phyloP scores from a whole-genome alignment of 345 rosid species.

The Syzygium aqueum region DNA sequence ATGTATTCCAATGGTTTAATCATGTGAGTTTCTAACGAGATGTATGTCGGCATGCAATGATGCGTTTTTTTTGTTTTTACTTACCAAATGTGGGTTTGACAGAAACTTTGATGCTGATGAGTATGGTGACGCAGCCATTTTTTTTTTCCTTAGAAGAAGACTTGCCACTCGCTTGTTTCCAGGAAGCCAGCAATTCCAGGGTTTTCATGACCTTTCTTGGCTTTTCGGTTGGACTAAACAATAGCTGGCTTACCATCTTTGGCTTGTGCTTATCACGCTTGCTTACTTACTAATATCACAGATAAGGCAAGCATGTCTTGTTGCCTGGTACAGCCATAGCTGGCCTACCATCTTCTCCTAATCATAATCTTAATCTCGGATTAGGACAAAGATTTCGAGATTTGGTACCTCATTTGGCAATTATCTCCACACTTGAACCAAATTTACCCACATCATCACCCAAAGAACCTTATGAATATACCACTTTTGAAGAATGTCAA shows the following conservation, averaged over 20 bases:
- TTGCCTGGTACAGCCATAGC: not conserved
- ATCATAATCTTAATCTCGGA: not conserved
- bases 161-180: not conserved
- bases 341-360: not conserved
- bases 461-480: not conserved
- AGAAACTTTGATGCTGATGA: not conserved
- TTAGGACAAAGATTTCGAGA: not conserved
- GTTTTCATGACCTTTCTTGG: not conserved
- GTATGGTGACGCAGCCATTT: not conserved
- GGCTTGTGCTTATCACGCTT: not conserved
- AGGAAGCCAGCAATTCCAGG: not conserved
- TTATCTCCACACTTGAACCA: not conserved
- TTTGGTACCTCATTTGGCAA: not conserved
- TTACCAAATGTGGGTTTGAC: not conserved
- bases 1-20: not conserved
- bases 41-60: not conserved
- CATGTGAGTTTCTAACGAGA: fast-evolving
- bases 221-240: not conserved
- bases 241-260: not conserved
- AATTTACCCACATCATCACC: not conserved
- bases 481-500: not conserved
- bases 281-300: not conserved
- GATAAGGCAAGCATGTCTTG: not conserved
- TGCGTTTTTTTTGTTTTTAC: not conserved
- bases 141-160: not conserved